A percentile compares a stretch with the other conserved stretches of the same genome.
Conservation (phyloP, 2,329 filamentous ascomycete genomes). For the Myriosclerotinia scirpicola region DNA sequence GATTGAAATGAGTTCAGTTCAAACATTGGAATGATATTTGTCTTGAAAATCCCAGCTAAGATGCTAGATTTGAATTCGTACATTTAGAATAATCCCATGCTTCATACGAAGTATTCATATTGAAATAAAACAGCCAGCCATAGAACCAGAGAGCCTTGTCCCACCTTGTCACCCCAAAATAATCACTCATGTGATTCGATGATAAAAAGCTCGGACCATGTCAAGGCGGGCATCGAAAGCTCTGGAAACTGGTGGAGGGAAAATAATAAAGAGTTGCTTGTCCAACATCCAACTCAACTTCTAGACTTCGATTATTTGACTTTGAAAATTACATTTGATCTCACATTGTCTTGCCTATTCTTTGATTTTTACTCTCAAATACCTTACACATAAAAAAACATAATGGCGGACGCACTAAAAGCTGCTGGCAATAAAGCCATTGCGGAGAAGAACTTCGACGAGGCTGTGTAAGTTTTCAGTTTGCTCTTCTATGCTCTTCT, state of each 20-base stretch:
- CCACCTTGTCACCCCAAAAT: not conserved
- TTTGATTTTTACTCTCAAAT: not conserved
- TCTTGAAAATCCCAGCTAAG: too few relatives aligned
- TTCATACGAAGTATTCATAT: too few relatives aligned
- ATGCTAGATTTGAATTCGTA: too few relatives aligned
- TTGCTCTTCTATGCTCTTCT: constrained; percentile 25
- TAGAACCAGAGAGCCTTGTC: not conserved
- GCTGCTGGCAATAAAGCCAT: constrained; percentile 99
- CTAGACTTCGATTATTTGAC: not conserved
- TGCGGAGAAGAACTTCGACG: constrained; percentile 92
- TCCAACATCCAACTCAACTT: constrained; percentile 2
- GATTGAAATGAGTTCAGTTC: too few relatives aligned
- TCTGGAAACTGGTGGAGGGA: constrained; percentile 20
- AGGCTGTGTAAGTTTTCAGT: constrained; percentile 75
- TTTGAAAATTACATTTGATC: not conserved
- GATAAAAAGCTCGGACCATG: constrained; percentile 13
- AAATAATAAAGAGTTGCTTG: constrained; percentile 21
- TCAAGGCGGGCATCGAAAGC: constrained; percentile 16
- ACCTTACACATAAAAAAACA: constrained; percentile 7
- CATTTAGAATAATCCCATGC: too few relatives aligned
- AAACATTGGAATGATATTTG: too few relatives aligned
- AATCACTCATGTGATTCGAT: constrained; percentile 13
- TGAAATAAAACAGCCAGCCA: too few relatives aligned
- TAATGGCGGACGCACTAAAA: constrained; percentile 68
- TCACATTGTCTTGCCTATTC: not conserved